phyloP scores from a whole-genome alignment of 129 eudicot species.

The Gnaphalium uliginosum region DNA sequence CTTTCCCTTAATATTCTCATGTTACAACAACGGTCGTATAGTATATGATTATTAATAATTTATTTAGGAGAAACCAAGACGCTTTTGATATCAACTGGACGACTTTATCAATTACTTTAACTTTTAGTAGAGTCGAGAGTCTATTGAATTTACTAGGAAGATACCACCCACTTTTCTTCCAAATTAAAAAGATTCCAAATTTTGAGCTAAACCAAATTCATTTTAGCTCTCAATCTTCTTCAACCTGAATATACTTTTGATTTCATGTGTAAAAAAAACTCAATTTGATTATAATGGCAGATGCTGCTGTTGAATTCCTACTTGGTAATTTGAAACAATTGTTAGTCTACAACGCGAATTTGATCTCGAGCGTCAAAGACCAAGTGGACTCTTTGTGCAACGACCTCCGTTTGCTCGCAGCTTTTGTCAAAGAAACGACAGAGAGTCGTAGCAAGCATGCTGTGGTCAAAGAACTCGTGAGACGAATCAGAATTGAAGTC shows the following conservation, averaged over 20 bases:
- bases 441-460: conserved; percentile 52
- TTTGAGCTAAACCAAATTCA: neutral
- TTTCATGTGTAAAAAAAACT: neutral
- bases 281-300: conserved; percentile 43
- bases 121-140: too few species aligned
- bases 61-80: too few species aligned
- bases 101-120: too few species aligned
- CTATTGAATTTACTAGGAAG: too few species aligned
- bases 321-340: conserved; percentile 54
- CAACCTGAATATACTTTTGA: neutral
- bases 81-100: too few species aligned
- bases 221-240: neutral
- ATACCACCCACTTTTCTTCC: too few species aligned
- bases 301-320: conserved; percentile 56
- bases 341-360: conserved; percentile 39
- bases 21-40: too few species aligned
- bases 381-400: conserved; percentile 50
- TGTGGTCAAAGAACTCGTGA: conserved; percentile 48
- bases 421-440: conserved; percentile 55
- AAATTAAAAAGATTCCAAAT: too few species aligned
- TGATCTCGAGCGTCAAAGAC: conserved; percentile 51
- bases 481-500: conserved; percentile 46
- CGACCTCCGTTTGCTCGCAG: conserved; percentile 51
- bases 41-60: too few species aligned
- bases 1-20: too few species aligned